Evolutionary conservation across 192 early-diverging fungal species (phyloP).

Genomic region (Coemansia sp.): DNA sequence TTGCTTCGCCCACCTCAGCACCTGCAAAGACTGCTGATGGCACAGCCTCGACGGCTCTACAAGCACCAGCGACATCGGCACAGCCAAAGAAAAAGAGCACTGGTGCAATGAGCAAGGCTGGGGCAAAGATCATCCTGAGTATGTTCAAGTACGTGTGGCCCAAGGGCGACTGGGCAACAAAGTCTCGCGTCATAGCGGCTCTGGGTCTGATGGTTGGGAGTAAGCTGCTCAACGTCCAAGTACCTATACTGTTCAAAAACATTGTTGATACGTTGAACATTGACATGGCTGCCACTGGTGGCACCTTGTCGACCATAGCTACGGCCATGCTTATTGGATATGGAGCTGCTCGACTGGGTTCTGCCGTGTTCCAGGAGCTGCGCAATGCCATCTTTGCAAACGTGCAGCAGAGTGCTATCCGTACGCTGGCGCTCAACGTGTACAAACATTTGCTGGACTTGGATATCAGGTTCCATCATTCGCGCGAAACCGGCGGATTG

Average conservation of each 20-base stretch:
- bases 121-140: slow-evolving; percentile 64
- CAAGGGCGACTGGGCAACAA: slow-evolving; percentile 76
- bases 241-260: slow-evolving; percentile 94
- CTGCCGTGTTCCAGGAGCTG: slow-evolving; percentile 80
- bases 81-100: slow-evolving; percentile 4
- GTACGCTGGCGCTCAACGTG: slow-evolving; percentile 78
- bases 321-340: slow-evolving; percentile 96
- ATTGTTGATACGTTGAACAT: slow-evolving; percentile 83
- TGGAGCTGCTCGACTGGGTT: slow-evolving; percentile 83
- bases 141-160: slow-evolving; percentile 88
- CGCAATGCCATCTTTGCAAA: slow-evolving; percentile 91
- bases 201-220: slow-evolving; percentile 77
- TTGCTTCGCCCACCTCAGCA: no score
- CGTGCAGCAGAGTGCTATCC: slow-evolving; percentile 92
- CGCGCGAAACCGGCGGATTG: slow-evolving; percentile 93
- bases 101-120: slow-evolving; percentile 44
- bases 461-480: slow-evolving; percentile 89
- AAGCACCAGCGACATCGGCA: not conserved
- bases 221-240: slow-evolving; percentile 86
- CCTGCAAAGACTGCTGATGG: no score
- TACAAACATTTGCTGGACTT: slow-evolving; percentile 87
- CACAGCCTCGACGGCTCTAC: no score
- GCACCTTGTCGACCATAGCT: slow-evolving; percentile 69
- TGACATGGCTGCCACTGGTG: slow-evolving; percentile 55
- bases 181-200: slow-evolving; percentile 82